These are phyloP conservation scores for Lathyrus tuberosus DNA, from an alignment of 306 rosid genomes.

Conservation along the genomic window DNA sequence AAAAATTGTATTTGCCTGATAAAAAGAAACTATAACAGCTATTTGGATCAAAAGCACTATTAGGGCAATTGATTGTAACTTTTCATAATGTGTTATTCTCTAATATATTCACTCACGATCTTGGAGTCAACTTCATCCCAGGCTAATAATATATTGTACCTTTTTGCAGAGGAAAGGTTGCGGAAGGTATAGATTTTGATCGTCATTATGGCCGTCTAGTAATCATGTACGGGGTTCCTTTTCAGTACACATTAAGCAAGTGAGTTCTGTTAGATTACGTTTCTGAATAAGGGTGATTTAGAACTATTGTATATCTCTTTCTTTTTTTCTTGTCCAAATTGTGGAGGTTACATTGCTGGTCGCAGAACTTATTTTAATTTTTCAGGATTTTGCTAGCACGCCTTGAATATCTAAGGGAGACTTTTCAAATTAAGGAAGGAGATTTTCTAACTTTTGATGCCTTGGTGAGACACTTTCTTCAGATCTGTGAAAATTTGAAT, in stretches of 20 bases:
- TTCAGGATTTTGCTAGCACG: constrained; percentile 90
- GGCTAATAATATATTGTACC: constrained; percentile 3
- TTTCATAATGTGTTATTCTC: neutral
- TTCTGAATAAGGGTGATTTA: constrained; percentile 19
- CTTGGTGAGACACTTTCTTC: constrained; percentile 54
- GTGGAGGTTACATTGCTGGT: constrained; percentile 14
- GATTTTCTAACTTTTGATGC: constrained; percentile 97
- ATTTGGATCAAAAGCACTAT: neutral
- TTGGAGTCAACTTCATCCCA: constrained; percentile 17
- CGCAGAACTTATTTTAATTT: constrained; percentile 29
- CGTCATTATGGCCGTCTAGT: constrained; percentile 89
- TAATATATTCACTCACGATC: neutral
- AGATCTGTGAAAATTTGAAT: constrained; percentile 6
- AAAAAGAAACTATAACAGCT: neutral
- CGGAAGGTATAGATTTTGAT: constrained; percentile 93
- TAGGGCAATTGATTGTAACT: neutral
- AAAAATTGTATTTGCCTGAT: neutral
- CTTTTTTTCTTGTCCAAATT: constrained; percentile 5
- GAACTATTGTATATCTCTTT: constrained; percentile 6
- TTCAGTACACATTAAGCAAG: constrained; percentile 95
- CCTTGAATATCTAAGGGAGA: constrained; percentile 78
- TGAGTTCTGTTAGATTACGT: constrained; percentile 46
- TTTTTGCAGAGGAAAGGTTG: constrained; percentile 83
- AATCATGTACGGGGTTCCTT: constrained; percentile 94
- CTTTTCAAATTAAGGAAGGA: constrained; percentile 94